Evolutionary conservation across 352 stramenopile genomes (phyloP), one percentile per base, ranked within the genome.

Genomic region (Globisporangium splendens): DNA sequence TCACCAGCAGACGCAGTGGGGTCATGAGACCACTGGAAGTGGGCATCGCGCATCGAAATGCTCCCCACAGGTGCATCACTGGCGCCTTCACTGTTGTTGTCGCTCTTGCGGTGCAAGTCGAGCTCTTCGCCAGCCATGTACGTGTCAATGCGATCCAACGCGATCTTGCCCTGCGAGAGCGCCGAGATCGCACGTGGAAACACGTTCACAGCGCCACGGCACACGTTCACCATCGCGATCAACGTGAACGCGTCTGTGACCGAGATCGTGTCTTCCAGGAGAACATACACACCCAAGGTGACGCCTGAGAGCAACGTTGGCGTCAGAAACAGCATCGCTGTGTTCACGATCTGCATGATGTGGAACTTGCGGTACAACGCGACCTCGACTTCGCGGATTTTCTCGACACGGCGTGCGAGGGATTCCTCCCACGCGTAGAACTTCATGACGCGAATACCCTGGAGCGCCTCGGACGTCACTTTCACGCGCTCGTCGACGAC

Each of bases 261-360:
- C 0, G 69, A 73, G 15, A 87, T 47, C 0, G 52, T 61, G 4
- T 63, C 77, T 4, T 75, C 62, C 5, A 75, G 52, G 0, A 62
- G 50, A 13, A 84, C 54, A 62, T 79, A 81, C 11, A 84, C 72
- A 0, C 67, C 73, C 11, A 83, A 59, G 2, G 73, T 75, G 4
- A 81, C 58, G 0, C 64, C 72, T 0, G 67, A 68, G 31, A 88
- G 62, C 33, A 83, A 46, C 22, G 75, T 66, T 0, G 77, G 72
- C 17, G 72, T 82, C 21, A 86, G 67, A 42, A 86, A 82, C 3
- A 86, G 57, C 62, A 84, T 46, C 39, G 73, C 69, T 18, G 73
- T 79, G 70, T 88, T 90, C 18, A 79, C 48, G 57, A 89, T 72
- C 65, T 87, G 76, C 15, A 80, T 51, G 18, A 63, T 69, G 53